A percentile compares a stretch with the other conserved stretches of the same genome.
These are phyloP conservation scores for Eucalyptus curtisii DNA, from an alignment of 345 rosid genomes.

Conservation along the genomic window DNA sequence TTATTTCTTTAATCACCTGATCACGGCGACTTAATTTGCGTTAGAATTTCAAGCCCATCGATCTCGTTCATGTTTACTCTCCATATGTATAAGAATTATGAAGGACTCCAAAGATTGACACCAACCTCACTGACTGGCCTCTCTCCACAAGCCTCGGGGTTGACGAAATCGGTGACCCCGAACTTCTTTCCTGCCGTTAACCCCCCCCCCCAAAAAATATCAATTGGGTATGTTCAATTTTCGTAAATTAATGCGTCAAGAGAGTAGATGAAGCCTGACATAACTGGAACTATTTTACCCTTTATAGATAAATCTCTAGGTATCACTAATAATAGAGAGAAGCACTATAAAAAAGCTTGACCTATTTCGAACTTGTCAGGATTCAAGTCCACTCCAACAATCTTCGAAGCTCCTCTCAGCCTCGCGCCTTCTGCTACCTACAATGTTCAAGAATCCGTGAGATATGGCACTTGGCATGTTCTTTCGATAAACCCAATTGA, in stretches of 20 bases:
- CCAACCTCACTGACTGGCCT: constrained; percentile 25
- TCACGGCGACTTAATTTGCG: not conserved
- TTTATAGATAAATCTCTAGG: not conserved
- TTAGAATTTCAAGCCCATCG: not conserved
- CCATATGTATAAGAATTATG: not conserved
- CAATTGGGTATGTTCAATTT: not conserved
- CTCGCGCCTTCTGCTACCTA: constrained; percentile 69
- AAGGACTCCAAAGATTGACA: not conserved
- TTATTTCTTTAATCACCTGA: constrained; percentile 50
- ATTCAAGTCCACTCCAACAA: constrained; percentile 64
- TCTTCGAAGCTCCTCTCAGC: constrained; percentile 40
- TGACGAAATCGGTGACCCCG: constrained; percentile 59
- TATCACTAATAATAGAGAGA: not conserved
- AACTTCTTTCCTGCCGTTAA: constrained; percentile 31
- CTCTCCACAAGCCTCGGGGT: constrained; percentile 33
- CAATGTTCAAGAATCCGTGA: not conserved
- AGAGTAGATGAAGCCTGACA: not conserved
- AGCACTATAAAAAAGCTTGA: not conserved
- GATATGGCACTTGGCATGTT: not conserved
- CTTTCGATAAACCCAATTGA: not conserved
- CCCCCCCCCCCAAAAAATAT: not conserved
- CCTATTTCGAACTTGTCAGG: constrained; percentile 36
- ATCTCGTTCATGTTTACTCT: not conserved
- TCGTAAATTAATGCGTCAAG: not conserved
- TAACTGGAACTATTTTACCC: not conserved